Conservation (phyloP, 768 basidiomycete genomes). For the Lactifluus pinguis region DNA sequence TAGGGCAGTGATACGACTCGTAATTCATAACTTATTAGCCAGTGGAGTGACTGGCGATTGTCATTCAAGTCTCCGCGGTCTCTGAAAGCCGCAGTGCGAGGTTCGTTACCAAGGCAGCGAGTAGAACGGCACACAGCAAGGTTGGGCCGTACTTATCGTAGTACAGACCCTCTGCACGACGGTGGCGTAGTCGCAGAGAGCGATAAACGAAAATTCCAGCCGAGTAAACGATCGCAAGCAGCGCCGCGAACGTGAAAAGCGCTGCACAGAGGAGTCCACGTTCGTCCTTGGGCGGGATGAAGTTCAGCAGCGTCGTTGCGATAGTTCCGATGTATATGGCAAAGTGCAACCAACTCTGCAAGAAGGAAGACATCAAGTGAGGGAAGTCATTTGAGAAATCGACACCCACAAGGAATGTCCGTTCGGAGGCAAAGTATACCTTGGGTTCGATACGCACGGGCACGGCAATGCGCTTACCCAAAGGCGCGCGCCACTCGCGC, state of each 20-base stretch:
- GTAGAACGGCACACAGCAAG: conserved; percentile 57
- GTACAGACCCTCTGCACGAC: conserved; percentile 72
- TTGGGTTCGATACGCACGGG: conserved; percentile 98
- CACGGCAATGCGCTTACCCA: conserved; percentile 84
- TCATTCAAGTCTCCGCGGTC: conserved; percentile 24
- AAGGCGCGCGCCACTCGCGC: conserved; percentile 66
- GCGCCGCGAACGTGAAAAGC: conserved; percentile 83
- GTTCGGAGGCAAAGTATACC: conserved; percentile 92
- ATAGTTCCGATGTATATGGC: conserved; percentile 83
- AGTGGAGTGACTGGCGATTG: not conserved
- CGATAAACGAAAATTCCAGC: conserved; percentile 75
- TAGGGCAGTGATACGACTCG: not conserved
- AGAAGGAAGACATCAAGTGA: not conserved
- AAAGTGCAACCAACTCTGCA: conserved; percentile 85
- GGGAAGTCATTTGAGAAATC: not conserved
- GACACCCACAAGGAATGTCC: conserved; percentile 79
- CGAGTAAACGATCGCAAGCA: conserved; percentile 82
- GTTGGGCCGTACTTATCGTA: conserved; percentile 88
- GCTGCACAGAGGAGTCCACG: conserved; percentile 79
- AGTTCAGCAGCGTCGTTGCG: conserved; percentile 85
- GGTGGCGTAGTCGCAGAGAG: conserved; percentile 54
- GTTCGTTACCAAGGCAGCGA: conserved; percentile 64
- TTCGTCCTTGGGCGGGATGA: conserved; percentile 60
- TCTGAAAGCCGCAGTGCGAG: conserved; percentile 59
- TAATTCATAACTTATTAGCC: not conserved